Conservation (phyloP, 495 filamentous ascomycete species). For the Collariella sp. region DNA sequence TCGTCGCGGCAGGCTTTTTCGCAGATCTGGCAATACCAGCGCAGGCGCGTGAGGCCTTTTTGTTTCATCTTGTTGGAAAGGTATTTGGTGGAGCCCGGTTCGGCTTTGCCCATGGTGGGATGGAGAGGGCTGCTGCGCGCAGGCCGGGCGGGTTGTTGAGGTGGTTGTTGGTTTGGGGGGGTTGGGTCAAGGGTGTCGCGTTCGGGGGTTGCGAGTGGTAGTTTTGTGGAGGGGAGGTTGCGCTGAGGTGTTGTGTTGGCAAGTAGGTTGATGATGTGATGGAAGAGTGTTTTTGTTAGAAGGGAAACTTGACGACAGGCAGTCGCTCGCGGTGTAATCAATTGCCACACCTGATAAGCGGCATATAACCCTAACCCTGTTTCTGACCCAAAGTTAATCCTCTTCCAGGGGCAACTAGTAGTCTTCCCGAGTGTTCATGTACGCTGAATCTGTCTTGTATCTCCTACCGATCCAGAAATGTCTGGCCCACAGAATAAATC, state of each 20-base stretch:
- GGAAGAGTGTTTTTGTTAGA: too few relatives aligned
- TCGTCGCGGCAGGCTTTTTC: constrained; percentile 56
- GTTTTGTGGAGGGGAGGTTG: too few relatives aligned
- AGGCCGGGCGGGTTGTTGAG: constrained; percentile 13
- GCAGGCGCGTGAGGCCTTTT: constrained; percentile 75
- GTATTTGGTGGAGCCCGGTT: constrained; percentile 78
- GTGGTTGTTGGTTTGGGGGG: too few relatives aligned
- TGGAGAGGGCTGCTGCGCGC: constrained; percentile 18
- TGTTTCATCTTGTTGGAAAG: constrained; percentile 83
- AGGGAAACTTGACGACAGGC: too few relatives aligned
- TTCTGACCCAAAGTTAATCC: too few relatives aligned
- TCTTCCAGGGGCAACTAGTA: too few relatives aligned
- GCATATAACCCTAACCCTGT: neutral
- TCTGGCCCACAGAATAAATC: neutral
- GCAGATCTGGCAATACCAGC: constrained; percentile 72
- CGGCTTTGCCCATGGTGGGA: constrained; percentile 80
- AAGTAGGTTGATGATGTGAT: too few relatives aligned
- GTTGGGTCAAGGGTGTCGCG: too few relatives aligned
- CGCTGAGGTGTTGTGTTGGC: too few relatives aligned
- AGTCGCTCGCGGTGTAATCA: neutral
- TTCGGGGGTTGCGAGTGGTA: too few relatives aligned
- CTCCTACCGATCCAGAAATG: neutral
- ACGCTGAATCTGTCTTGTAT: too few relatives aligned
- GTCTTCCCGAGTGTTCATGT: too few relatives aligned
- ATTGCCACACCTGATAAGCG: neutral